These are phyloP conservation scores for Cladosporium oxysporum DNA, from an alignment of 2,329 filamentous ascomycete genomes.

Conservation along the genomic window DNA sequence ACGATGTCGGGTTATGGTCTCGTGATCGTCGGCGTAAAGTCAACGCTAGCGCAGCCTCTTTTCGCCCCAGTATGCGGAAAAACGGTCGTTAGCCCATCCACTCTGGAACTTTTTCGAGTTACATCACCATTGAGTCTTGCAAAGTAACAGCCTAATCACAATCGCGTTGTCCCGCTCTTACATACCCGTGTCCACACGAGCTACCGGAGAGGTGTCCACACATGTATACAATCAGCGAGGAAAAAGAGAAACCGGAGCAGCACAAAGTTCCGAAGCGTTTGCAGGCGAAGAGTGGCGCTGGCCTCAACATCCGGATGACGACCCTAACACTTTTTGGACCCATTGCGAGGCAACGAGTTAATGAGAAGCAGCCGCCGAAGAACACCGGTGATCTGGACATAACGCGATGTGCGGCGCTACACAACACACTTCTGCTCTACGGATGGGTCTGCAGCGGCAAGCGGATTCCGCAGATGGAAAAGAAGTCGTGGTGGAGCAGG, in stretches of 20 bases:
- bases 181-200: background rate
- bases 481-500: slow-evolving; percentile 36
- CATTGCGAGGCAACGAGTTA: slow-evolving; percentile 37
- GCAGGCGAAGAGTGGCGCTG: slow-evolving; percentile 12
- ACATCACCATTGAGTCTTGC: slow-evolving; percentile 9
- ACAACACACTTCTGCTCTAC: slow-evolving; percentile 39
- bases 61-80: slow-evolving; percentile 4
- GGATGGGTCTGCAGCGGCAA: slow-evolving; percentile 38
- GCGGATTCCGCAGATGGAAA: slow-evolving; percentile 33
- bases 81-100: slow-evolving; percentile 1
- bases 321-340: slow-evolving; percentile 31
- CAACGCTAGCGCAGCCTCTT: background rate
- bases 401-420: slow-evolving; percentile 36
- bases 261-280: slow-evolving; percentile 19
- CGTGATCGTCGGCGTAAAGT: background rate
- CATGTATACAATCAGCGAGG: slow-evolving; percentile 19
- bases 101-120: slow-evolving; percentile 14
- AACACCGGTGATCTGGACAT: slow-evolving; percentile 31
- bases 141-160: background rate
- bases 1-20: background rate
- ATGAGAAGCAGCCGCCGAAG: slow-evolving; percentile 27
- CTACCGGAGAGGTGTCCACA: slow-evolving; percentile 1
- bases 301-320: slow-evolving; percentile 23
- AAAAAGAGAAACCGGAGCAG: slow-evolving; percentile 5
- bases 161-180: background rate